These are phyloP conservation scores for Suhomyces bokatorum DNA, from an alignment of 1,139 yeast genomes.

Conservation along the genomic window DNA sequence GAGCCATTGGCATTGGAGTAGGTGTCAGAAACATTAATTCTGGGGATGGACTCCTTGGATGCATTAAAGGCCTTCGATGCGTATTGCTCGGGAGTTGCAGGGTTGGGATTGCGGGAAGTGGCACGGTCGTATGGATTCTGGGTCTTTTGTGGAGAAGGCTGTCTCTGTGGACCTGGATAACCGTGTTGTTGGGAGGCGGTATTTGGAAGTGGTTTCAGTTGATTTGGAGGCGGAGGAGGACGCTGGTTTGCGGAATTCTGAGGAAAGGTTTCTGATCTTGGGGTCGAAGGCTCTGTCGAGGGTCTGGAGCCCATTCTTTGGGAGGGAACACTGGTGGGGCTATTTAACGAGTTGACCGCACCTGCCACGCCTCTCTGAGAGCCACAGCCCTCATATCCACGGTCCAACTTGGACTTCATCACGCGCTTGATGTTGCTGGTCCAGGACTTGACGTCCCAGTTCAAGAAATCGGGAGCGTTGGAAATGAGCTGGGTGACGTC, in stretches of 20 bases:
- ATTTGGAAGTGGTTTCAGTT: slow-evolving; percentile 4
- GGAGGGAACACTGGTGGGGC: slow-evolving; percentile 7
- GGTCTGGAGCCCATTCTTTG: slow-evolving; percentile 1
- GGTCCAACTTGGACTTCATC: slow-evolving; percentile 59
- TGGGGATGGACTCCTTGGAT: slow-evolving; percentile 6
- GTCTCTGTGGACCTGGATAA: not conserved
- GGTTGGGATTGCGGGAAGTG: slow-evolving; percentile 3
- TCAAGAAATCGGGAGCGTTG: slow-evolving; percentile 16
- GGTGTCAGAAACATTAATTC: slow-evolving; percentile 2
- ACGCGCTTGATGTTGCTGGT: slow-evolving; percentile 59
- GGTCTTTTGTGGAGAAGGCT: not conserved
- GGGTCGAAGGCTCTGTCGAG: slow-evolving; percentile 6
- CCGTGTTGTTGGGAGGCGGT: not conserved
- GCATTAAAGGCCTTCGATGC: slow-evolving; percentile 8
- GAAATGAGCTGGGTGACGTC: slow-evolving; percentile 27
- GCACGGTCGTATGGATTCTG: slow-evolving; percentile 4
- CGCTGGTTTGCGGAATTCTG: not conserved
- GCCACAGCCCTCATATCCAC: slow-evolving; percentile 88
- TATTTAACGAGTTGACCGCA: slow-evolving; percentile 35
- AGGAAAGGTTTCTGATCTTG: slow-evolving; percentile 6
- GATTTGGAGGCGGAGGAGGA: slow-evolving; percentile 10
- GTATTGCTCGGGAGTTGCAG: not conserved
- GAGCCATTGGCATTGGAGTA: not conserved
- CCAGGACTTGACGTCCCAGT: slow-evolving; percentile 78
- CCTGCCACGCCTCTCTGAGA: slow-evolving; percentile 61